A percentile compares a stretch with the other conserved stretches of the same genome.
Evolutionary conservation across 805 yeast genomes (phyloP).

Genomic region (Nakazawaea sp.): DNA sequence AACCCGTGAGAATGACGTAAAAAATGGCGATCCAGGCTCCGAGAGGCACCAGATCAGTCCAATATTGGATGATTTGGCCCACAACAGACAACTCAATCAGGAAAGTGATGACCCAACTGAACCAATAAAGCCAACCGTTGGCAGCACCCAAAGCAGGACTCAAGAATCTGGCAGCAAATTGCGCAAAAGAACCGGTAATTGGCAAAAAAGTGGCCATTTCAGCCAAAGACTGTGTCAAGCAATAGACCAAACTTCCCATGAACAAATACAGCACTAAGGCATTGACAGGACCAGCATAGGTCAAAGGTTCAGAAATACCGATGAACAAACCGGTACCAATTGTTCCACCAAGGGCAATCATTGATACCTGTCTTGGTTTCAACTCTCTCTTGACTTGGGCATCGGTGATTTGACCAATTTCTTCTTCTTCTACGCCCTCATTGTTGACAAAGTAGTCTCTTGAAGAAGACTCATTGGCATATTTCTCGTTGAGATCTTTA

Average conservation of each 20-base stretch:
- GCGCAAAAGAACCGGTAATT: constrained; percentile 60
- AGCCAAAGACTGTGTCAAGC: constrained; percentile 66
- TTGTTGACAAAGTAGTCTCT: neutral
- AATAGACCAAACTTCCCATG: constrained; percentile 59
- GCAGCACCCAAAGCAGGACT: constrained; percentile 72
- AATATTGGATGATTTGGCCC: constrained; percentile 56
- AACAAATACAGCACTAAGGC: constrained; percentile 57
- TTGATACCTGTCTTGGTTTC: constrained; percentile 61
- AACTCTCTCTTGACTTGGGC: constrained; percentile 50
- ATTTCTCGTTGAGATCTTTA: neutral
- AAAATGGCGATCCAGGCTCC: constrained; percentile 71
- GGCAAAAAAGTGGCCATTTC: constrained; percentile 79
- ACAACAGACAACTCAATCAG: constrained; percentile 69
- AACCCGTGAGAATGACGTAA: constrained; percentile 44
- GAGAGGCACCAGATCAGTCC: constrained; percentile 65
- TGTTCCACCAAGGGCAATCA: constrained; percentile 77
- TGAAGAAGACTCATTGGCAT: neutral
- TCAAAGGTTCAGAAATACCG: constrained; percentile 50
- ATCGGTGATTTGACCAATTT: constrained; percentile 18
- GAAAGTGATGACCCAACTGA: constrained; percentile 71
- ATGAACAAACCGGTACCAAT: constrained; percentile 76
- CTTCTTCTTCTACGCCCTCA: neutral
- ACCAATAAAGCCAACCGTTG: constrained; percentile 70
- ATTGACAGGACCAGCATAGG: constrained; percentile 62
- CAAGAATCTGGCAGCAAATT: constrained; percentile 60